Evolutionary conservation across 352 stramenopile species (phyloP).

Genomic region (Pythium folliculosum): DNA sequence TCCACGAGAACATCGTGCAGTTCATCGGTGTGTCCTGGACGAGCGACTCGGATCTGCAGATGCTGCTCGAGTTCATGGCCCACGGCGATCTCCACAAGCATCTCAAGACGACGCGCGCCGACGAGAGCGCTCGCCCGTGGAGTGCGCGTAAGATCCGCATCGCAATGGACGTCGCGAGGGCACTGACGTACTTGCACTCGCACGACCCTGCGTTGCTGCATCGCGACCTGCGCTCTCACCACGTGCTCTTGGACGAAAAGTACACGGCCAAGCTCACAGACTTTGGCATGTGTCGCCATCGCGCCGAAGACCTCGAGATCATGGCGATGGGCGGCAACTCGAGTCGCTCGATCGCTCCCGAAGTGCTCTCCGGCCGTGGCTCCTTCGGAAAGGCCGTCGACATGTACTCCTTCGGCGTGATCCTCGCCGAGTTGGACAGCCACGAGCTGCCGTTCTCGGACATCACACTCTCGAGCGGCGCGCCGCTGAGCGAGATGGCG

Average conservation of each 20-base stretch:
- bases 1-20: slow-evolving; percentile 77
- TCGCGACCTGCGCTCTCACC: slow-evolving; percentile 36
- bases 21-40: slow-evolving; percentile 83
- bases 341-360: slow-evolving; percentile 64
- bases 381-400: slow-evolving; percentile 49
- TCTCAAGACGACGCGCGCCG: slow-evolving; percentile 36
- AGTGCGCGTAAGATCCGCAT: slow-evolving; percentile 49
- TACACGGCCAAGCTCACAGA: slow-evolving; percentile 37
- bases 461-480: slow-evolving; percentile 53
- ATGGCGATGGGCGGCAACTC: slow-evolving; percentile 12
- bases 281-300: slow-evolving; percentile 27
- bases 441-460: slow-evolving; percentile 72
- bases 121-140: slow-evolving; percentile 41
- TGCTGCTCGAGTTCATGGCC: slow-evolving; percentile 78
- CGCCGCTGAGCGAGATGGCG: slow-evolving; percentile 44
- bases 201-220: slow-evolving; percentile 34
- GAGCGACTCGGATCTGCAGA: slow-evolving; percentile 49
- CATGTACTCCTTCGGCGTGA: slow-evolving; percentile 76
- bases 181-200: slow-evolving; percentile 37
- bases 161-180: slow-evolving; percentile 32
- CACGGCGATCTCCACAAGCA: slow-evolving; percentile 63
- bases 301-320: slow-evolving; percentile 16
- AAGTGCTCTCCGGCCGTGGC: slow-evolving; percentile 56
- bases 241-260: slow-evolving; percentile 35
- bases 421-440: slow-evolving; percentile 69